Conservation (phyloP, 2,329 filamentous ascomycete genomes). For the Nectriaceae sp. region DNA sequence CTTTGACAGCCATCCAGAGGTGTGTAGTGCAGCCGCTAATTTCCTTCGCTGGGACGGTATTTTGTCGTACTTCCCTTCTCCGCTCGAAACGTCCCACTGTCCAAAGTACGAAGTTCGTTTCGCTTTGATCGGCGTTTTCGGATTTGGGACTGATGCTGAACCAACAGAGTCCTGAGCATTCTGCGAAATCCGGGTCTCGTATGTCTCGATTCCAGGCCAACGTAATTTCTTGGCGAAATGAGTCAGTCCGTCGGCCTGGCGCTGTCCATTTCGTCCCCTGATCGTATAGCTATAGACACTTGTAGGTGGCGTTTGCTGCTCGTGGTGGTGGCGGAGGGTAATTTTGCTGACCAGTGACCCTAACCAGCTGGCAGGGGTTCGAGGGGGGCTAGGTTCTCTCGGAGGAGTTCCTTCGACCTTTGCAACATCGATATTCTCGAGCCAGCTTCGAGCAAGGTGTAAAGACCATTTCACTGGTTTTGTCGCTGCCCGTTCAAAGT, state of each 20-base stretch:
- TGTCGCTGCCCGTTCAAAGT: constrained; percentile 64
- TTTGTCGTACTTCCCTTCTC: constrained; percentile 29
- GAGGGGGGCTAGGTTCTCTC: constrained; percentile 11
- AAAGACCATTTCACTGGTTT: constrained; percentile 68
- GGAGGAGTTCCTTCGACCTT: constrained; percentile 38
- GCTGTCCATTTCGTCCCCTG: constrained; percentile 55
- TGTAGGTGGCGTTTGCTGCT: constrained; percentile 36
- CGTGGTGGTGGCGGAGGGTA: constrained; percentile 44
- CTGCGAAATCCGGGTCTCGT: constrained; percentile 49
- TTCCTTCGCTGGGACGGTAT: constrained; percentile 50
- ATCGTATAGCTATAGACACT: constrained; percentile 48
- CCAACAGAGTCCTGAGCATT: constrained; percentile 45
- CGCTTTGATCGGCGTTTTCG: constrained; percentile 34
- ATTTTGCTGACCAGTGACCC: constrained; percentile 59
- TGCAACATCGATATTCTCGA: constrained; percentile 66
- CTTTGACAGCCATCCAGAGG: constrained; percentile 67
- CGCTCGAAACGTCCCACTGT: constrained; percentile 36
- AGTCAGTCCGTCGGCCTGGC: constrained; percentile 62
- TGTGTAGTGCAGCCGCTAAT: constrained; percentile 58
- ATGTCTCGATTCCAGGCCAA: constrained; percentile 62
- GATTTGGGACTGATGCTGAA: constrained; percentile 33
- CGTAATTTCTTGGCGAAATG: constrained; percentile 64
- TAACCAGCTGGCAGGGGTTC: constrained; percentile 47
- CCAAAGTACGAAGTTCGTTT: constrained; percentile 51
- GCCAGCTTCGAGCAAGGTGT: constrained; percentile 63